Evolutionary conservation across 495 filamentous ascomycete species (phyloP), one percentile per base, ranked within the genome.

Genomic region (Annulohypoxylon moriforme): DNA sequence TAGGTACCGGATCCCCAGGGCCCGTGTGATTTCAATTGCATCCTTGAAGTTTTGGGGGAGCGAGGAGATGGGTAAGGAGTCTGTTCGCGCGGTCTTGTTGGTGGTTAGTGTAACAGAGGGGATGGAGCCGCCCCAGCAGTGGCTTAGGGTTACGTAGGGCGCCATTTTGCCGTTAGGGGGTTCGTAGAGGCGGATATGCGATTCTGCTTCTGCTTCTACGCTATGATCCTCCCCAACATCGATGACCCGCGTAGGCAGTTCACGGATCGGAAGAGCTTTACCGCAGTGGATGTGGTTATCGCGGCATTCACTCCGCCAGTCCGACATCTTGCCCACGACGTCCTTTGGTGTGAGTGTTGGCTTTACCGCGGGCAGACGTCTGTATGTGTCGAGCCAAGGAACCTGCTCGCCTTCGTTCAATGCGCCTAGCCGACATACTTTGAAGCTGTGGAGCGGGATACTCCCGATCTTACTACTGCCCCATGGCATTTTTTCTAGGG

Each of bases 11-110:
- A 76, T 40, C 1, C 69, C 69, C 2, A 81, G 65, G 0, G 50
- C 67, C 8, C 78, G 64, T 9, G 78, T 71, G 0, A 72, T 55
- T 5, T 13, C 25, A 9, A 80, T 71, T 0, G 78, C 79, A 38
- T 79, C 68, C 11, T 59, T 61, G 49, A 79, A 77, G 2, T 76
- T 79, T 1, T 52, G 52, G 1, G 77, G 74, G 11, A 77, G 76
- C 0, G 69, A 58, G n/a, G 58, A 31, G 0, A 40, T 14, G 71
- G n/a, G 16, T 61, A 40, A 10, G 76, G 75, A 8, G 42, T 27
- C 10, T 27, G 29, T 50, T 14, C 64, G 68, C 3, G 53, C 31
- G 29, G 33, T 18, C 24, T 29, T 46, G 29, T 73, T 73, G 22
- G 36, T 20, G 11, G 9, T 13, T 2, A 34, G 68, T 2, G 65